A percentile compares a stretch with the other conserved stretches of the same genome.
These are phyloP conservation scores for Macrolepiota fuliginosa DNA, from an alignment of 768 basidiomycete species.

Conservation along the genomic window DNA sequence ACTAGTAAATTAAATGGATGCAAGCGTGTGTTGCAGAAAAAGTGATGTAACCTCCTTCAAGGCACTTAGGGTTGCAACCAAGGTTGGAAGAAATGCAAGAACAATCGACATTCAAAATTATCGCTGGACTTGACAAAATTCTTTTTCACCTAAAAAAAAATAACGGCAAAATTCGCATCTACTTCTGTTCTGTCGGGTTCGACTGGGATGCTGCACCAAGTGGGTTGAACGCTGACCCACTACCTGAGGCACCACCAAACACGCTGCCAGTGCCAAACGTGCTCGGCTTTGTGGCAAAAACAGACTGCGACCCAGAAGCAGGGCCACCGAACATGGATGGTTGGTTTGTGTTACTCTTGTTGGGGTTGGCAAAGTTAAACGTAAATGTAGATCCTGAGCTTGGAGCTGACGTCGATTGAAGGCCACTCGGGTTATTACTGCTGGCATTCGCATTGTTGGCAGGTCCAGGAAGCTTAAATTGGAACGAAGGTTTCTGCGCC, in stretches of 20 bases:
- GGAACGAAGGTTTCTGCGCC: not conserved
- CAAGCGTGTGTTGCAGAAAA: not conserved
- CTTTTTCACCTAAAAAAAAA: not conserved
- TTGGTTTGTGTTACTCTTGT: not conserved
- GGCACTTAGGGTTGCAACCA: not conserved
- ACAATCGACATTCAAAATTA: not conserved
- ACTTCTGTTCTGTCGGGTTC: slow-evolving; percentile 2
- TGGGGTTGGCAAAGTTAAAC: not conserved
- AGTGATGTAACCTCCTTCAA: not conserved
- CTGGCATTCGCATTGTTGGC: not conserved
- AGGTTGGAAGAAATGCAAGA: not conserved
- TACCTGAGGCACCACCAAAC: not conserved
- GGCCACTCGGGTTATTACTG: not conserved
- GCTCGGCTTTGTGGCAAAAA: not conserved
- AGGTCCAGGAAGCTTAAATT: not conserved
- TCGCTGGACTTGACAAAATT: not conserved
- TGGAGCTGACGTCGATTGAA: not conserved
- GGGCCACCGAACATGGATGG: not conserved
- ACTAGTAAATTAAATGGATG: slow-evolving; percentile 5
- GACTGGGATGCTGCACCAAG: not conserved
- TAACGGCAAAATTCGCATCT: not conserved
- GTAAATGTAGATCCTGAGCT: not conserved
- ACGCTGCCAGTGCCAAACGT: not conserved
- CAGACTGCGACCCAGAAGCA: not conserved
- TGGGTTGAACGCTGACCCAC: not conserved